Percentiles rank a stretch among this genome's conserved stretches.
phyloP scores from a whole-genome alignment of 257 asterid species.

The Scutellaria galericulata region DNA sequence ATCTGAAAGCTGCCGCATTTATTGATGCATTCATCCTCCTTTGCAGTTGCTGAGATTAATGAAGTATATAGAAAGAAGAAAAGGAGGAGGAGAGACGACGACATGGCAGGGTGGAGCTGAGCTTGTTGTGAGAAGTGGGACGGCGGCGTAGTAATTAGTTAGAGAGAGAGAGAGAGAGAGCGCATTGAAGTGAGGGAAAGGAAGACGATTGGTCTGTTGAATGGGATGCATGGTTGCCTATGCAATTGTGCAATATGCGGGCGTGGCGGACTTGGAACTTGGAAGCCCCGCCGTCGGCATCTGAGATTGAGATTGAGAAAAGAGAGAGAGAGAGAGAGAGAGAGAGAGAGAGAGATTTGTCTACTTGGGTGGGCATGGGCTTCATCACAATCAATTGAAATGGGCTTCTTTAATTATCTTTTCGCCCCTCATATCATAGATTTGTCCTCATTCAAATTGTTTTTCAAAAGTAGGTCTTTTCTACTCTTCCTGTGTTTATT shows the following conservation, averaged over 20 bases:
- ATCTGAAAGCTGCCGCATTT: conserved; percentile 51
- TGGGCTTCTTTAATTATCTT: no score
- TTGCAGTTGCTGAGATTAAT: conserved; percentile 6
- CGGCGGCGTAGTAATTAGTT: not conserved
- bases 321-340: no score
- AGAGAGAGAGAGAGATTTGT: no score
- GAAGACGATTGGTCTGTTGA: conserved; percentile 61
- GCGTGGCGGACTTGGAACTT: conserved; percentile 48
- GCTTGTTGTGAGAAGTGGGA: not conserved
- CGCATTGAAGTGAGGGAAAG: conserved; percentile 49
- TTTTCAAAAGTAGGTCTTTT: no score
- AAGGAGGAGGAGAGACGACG: conserved; percentile 5
- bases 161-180: conserved; percentile 2
- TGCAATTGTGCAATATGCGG: conserved; percentile 45
- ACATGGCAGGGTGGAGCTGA: conserved; percentile 30
- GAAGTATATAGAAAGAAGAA: conserved; percentile 30
- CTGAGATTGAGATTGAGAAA: no score
- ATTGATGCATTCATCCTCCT: conserved; percentile 9
- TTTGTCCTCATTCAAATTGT: no score
- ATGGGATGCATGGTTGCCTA: conserved; percentile 51
- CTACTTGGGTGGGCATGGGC: no score
- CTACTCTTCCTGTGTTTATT: no score
- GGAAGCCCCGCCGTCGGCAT: conserved; percentile 39
- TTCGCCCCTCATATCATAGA: no score
- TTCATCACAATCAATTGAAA: no score